Conservation (phyloP, 2,329 filamentous ascomycete genomes). For the Pseudocercospora macadamiae region DNA sequence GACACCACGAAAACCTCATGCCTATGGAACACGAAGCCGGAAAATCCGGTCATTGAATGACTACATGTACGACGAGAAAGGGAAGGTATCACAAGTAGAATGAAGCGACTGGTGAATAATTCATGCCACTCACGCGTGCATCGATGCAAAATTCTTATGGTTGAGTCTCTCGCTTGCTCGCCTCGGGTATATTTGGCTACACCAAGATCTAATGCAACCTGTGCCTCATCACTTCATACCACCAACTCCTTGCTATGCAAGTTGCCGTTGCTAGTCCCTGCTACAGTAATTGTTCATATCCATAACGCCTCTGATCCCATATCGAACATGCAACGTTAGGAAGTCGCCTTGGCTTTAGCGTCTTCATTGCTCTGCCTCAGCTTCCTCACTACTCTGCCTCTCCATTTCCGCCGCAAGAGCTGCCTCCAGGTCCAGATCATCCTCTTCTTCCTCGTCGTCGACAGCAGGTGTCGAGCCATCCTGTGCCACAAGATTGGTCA, state of each 20-base stretch:
- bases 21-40: neutral
- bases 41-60: neutral
- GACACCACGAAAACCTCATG: neutral
- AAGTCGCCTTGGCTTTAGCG: conserved; percentile 9
- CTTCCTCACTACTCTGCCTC: conserved; percentile 40
- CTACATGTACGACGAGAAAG: neutral
- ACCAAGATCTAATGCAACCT: no score
- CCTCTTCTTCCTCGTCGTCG: conserved; percentile 39
- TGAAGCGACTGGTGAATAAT: neutral
- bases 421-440: conserved; percentile 60
- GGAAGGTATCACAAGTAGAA: neutral
- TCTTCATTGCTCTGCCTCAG: conserved; percentile 26
- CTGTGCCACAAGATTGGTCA: conserved; percentile 43
- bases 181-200: neutral
- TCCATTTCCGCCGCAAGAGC: conserved; percentile 51
- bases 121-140: no score
- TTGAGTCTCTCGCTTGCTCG: neutral
- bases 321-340: neutral
- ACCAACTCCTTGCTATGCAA: conserved; percentile 13
- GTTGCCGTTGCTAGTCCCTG: no score
- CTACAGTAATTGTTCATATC: neutral
- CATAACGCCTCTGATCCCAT: neutral
- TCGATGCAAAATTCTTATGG: no score
- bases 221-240: conserved; percentile 3
- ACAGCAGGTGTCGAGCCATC: conserved; percentile 14